A percentile compares a stretch with the other conserved stretches of the same genome.
These are phyloP conservation scores for Plasmodium adleri DNA, from an alignment of 169 alveolate species.

Conservation along the genomic window DNA sequence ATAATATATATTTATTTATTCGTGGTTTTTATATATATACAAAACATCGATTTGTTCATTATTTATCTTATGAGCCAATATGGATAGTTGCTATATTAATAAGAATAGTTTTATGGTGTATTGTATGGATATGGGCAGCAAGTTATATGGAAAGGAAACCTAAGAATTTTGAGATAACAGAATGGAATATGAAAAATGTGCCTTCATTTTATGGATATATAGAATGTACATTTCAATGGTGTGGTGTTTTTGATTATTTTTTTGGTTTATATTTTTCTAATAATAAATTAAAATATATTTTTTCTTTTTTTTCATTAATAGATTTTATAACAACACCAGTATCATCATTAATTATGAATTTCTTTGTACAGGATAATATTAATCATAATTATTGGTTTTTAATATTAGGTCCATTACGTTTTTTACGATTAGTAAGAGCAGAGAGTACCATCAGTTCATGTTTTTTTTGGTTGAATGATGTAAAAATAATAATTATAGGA, in stretches of 20 bases:
- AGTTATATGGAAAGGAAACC: constrained; percentile 82
- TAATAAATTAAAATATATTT: constrained; percentile 76
- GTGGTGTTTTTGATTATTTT: constrained; percentile 79
- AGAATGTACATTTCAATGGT: constrained; percentile 84
- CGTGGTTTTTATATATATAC: constrained; percentile 38
- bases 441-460: constrained; percentile 82
- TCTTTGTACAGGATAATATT: constrained; percentile 45
- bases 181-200: constrained; percentile 82
- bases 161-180: constrained; percentile 77
- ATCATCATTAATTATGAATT: constrained; percentile 77
- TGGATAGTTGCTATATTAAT: constrained; percentile 84
- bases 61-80: constrained; percentile 71
- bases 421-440: constrained; percentile 82
- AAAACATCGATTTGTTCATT: constrained; percentile 50
- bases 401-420: constrained; percentile 83
- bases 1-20: constrained; percentile 31
- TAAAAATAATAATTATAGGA: constrained; percentile 83
- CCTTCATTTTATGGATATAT: constrained; percentile 81
- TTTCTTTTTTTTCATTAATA: constrained; percentile 82
- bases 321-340: constrained; percentile 86
- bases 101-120: constrained; percentile 84
- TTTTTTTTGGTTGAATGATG: constrained; percentile 83
- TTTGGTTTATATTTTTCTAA: constrained; percentile 79
- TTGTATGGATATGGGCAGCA: constrained; percentile 88
- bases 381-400: constrained; percentile 78